Percentiles rank a stretch among this genome's conserved stretches.
These are phyloP conservation scores for Jaenimonas drosophilae DNA, from an alignment of 208 protist species.

Conservation along the genomic window DNA sequence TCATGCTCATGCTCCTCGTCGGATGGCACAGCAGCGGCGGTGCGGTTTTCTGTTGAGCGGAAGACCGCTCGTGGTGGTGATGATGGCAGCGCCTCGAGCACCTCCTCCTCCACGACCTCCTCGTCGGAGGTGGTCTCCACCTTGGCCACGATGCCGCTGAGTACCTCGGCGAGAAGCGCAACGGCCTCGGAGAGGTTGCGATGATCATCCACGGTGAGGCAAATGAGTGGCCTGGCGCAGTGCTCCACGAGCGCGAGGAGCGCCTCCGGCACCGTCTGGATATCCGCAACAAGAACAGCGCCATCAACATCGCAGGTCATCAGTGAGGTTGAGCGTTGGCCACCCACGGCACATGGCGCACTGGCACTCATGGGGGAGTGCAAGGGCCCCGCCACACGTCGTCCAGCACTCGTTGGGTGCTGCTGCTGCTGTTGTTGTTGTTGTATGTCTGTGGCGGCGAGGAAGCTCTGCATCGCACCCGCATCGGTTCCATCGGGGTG, in stretches of 20 bases:
- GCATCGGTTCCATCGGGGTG: background rate
- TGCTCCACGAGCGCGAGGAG: slow-evolving; percentile 26
- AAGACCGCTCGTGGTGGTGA: no score
- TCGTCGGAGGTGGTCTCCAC: background rate
- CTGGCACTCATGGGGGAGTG: no score
- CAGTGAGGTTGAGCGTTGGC: background rate
- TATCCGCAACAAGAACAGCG: background rate
- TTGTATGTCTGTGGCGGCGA: background rate
- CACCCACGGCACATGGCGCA: background rate
- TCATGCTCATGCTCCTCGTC: no score
- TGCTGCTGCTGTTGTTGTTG: no score
- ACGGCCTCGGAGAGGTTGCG: slow-evolving; percentile 13
- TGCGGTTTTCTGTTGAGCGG: no score
- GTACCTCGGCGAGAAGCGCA: slow-evolving; percentile 1
- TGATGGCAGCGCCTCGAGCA: slow-evolving; percentile 1
- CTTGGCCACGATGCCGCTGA: background rate
- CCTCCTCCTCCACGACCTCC: background rate
- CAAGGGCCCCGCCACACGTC: no score
- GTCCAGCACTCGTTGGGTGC: no score
- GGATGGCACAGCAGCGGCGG: no score
- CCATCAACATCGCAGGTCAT: no score
- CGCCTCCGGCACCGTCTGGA: slow-evolving; percentile 6
- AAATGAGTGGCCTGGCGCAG: slow-evolving; percentile 28
- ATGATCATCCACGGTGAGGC: slow-evolving; percentile 27
- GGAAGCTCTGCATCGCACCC: slow-evolving; percentile 3